A percentile compares a stretch with the other conserved stretches of the same genome.
Evolutionary conservation across 192 early-diverging fungal genomes (phyloP).

Genomic region (Pecoramyces ruminantium): DNA sequence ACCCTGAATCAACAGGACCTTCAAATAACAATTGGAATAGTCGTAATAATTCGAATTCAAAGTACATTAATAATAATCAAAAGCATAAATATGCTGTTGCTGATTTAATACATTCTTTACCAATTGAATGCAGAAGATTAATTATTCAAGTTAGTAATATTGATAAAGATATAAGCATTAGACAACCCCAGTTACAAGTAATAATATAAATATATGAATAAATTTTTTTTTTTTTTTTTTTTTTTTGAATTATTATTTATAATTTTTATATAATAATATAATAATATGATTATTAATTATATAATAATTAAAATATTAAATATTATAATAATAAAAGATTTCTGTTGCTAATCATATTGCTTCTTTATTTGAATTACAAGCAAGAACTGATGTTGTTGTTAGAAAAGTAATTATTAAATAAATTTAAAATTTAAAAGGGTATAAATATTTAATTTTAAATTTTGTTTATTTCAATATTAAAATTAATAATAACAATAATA

Average conservation of each 20-base stretch:
- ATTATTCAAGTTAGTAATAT: conserved; percentile 27
- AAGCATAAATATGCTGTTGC: not conserved
- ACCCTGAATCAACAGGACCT: conserved; percentile 9
- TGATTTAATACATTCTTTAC: not conserved
- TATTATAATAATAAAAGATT: conserved; percentile 18
- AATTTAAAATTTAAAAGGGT: too few relatives aligned
- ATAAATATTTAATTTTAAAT: too few relatives aligned
- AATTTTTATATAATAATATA: not conserved
- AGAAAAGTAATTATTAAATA: conserved; percentile 37
- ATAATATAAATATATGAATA: not conserved
- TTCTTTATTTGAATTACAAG: conserved; percentile 32
- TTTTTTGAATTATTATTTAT: not conserved
- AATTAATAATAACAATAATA: not conserved
- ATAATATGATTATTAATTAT: not conserved
- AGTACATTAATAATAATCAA: conserved; percentile 4
- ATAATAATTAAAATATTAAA: not conserved
- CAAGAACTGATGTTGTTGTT: conserved; percentile 41
- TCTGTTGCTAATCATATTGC: conserved; percentile 54
- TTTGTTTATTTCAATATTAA: too few relatives aligned
- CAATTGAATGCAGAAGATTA: conserved; percentile 7
- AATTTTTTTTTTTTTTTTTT: conserved; percentile 5
- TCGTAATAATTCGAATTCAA: not conserved
- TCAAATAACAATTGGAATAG: not conserved
- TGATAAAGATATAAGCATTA: conserved; percentile 23
- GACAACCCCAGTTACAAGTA: conserved; percentile 34